phyloP scores from a whole-genome alignment of 257 asterid genomes.

The Lantana camara region DNA sequence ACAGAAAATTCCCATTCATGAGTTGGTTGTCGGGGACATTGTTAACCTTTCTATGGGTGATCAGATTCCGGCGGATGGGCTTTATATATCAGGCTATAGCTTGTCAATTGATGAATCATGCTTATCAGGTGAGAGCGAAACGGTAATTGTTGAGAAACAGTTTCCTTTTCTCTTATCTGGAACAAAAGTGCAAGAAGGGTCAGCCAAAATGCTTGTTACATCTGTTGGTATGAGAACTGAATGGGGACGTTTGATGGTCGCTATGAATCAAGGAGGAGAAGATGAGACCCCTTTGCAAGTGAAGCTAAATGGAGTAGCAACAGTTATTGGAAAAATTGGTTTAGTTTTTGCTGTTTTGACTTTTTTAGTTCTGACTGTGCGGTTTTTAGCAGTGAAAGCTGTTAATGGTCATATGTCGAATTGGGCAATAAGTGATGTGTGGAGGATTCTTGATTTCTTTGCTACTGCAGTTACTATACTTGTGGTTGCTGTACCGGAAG shows the following conservation, averaged over 20 bases:
- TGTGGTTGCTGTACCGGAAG: slow-evolving; percentile 91
- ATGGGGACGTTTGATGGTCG: slow-evolving; percentile 79
- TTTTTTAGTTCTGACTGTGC: slow-evolving; percentile 54
- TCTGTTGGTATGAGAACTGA: slow-evolving; percentile 88
- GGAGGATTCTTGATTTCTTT: slow-evolving; percentile 58
- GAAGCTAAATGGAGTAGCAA: slow-evolving; percentile 81
- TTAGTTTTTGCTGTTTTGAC: slow-evolving; percentile 64
- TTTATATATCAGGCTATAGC: slow-evolving; percentile 61
- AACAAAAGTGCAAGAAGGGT: slow-evolving; percentile 81
- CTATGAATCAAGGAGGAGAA: slow-evolving; percentile 65
- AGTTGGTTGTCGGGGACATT: slow-evolving; percentile 73
- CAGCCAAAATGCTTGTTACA: slow-evolving; percentile 70
- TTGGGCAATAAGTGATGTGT: slow-evolving; percentile 55
- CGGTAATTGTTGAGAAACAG: slow-evolving; percentile 41
- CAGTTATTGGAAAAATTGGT: slow-evolving; percentile 77
- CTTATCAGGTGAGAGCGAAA: slow-evolving; percentile 81
- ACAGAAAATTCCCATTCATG: slow-evolving; percentile 56
- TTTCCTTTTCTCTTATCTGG: slow-evolving; percentile 74
- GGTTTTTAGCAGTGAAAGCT: slow-evolving; percentile 51
- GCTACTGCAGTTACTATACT: slow-evolving; percentile 80
- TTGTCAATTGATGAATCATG: slow-evolving; percentile 73
- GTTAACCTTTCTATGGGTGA: slow-evolving; percentile 77
- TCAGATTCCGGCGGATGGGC: slow-evolving; percentile 83
- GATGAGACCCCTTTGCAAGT: slow-evolving; percentile 87
- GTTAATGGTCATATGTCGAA: slow-evolving; percentile 33